These are phyloP conservation scores for Fraxinus latifolia DNA, from an alignment of 305 asterid species.

Conservation along the genomic window DNA sequence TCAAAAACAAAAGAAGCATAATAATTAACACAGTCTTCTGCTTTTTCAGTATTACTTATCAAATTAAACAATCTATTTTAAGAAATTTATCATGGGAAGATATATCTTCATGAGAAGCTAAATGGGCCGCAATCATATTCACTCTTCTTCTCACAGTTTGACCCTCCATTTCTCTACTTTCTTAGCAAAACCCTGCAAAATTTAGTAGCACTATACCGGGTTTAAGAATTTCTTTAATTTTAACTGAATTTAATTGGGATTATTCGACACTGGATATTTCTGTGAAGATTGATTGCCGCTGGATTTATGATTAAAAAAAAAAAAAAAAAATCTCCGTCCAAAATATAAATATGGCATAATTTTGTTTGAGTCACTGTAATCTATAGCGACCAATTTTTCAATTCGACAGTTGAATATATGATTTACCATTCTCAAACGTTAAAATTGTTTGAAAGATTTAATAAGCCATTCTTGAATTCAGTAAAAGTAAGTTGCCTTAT, in stretches of 20 bases:
- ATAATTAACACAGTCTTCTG: not conserved
- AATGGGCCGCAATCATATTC: slow-evolving; percentile 50
- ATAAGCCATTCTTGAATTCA: too few relatives aligned
- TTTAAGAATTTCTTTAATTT: not conserved
- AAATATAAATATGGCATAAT: not conserved
- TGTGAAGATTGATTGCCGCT: not conserved
- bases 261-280: slow-evolving; percentile 19
- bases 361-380: not conserved
- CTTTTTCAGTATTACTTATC: not conserved
- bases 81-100: slow-evolving; percentile 35
- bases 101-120: slow-evolving; percentile 50
- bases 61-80: not conserved
- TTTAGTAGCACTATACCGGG: not conserved
- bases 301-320: not conserved
- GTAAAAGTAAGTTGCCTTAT: too few relatives aligned
- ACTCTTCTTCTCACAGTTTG: slow-evolving; percentile 50
- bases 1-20: not conserved
- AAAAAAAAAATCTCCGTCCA: slow-evolving; percentile 25
- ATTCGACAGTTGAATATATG: too few relatives aligned
- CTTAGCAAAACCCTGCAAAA: not conserved
- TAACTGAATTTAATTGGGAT: slow-evolving; percentile 22
- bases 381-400: too few relatives aligned
- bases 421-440: too few relatives aligned
- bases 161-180: slow-evolving; percentile 46
- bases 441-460: too few relatives aligned